Conservation (phyloP, 2,329 filamentous ascomycete genomes). For the Salinomyces thailandicus region DNA sequence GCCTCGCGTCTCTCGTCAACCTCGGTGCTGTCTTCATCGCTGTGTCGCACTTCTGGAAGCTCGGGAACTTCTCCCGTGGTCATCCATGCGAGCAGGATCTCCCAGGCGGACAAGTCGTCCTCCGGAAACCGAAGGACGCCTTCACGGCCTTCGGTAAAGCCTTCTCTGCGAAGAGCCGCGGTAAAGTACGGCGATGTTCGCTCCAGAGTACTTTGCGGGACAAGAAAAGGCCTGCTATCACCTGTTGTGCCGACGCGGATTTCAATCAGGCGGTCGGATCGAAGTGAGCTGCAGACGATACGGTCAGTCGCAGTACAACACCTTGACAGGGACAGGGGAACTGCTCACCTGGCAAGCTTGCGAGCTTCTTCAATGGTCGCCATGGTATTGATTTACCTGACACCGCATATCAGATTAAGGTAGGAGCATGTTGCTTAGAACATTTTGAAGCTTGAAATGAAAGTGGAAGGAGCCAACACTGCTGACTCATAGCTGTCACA, state of each 20-base stretch:
- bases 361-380: no score
- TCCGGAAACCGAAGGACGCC: neutral
- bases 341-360: no score
- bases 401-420: no score
- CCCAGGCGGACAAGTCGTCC: neutral
- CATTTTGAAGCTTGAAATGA: no score
- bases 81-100: neutral
- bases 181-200: neutral
- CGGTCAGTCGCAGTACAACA: no score
- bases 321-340: no score
- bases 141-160: neutral
- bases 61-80: no score
- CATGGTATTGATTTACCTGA: no score
- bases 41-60: no score
- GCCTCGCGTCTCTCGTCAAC: neutral
- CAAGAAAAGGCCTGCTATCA: neutral
- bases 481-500: no score
- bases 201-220: neutral
- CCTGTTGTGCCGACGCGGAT: neutral
- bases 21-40: neutral
- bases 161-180: neutral
- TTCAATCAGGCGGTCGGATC: neutral
- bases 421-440: no score
- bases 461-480: no score
- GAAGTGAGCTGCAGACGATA: neutral